Base-by-base conservation (phyloP, 2,329 filamentous ascomycete genomes). In the Pseudocercospora pini-densiflorae region DNA sequence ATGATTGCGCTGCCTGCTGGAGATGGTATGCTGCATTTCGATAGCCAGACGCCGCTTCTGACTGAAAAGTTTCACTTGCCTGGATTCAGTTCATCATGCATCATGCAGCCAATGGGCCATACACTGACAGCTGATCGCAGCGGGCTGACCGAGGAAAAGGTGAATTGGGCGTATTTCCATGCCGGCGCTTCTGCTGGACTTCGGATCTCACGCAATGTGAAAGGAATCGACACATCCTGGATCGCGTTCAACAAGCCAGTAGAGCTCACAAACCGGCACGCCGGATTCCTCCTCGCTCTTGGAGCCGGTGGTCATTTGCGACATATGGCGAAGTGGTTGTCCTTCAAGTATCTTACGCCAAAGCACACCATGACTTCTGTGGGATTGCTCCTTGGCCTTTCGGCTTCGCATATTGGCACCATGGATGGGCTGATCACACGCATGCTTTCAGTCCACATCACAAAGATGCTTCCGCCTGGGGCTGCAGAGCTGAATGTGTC, bases 321-420 rank as follows among this genome's bases (percentile, higher is more conserved):
- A 72, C 91, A 89, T 7, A 87, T 99, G 29, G 95, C 95, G 2
- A 98, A 98, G 81, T 99, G 95, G 94, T 90, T 99, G 51, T 94
- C 94, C 8, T 99, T 98, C 86, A 98, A 97, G 76, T 99, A 99
- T 73, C 83, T 99, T n/a, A 99, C 95, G 0, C 94, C 95, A 1
- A 99, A 99, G 76, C 96, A 99, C 79, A 97, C 94, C 27, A 99
- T 99, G 95, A 98, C 95, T 24, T 98, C 95, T 0, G 94, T 99
- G 62, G 95, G 95, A 9, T 84, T 99, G n/a, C 85, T 99, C 2
- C 84, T 99, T 0, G 95, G 95, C 0, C 84, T 99, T 19, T 94
- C 95, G 8, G 95, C 92, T 27, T 98, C 95, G 1, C 97, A 97
- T 76, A 85, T 97, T 71, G 95, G 96, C 1, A 98, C 94, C 2